These are phyloP conservation scores for Kokia cookei DNA, from an alignment of 441 rosid genomes.

Conservation along the genomic window DNA sequence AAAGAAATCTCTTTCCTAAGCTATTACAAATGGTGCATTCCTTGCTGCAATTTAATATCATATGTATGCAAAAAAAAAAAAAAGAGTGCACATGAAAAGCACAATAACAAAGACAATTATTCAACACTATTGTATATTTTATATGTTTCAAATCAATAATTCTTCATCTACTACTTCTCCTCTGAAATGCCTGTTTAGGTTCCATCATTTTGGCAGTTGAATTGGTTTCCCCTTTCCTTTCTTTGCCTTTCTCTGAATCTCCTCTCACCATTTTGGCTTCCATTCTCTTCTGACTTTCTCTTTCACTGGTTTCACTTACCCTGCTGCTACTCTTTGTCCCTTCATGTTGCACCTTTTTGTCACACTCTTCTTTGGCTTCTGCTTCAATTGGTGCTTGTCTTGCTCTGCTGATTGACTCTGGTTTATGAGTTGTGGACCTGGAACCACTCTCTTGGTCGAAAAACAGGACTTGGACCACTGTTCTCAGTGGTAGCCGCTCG, in stretches of 20 bases:
- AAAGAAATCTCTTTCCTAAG: background rate
- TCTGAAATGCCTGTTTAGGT: constrained; percentile 21
- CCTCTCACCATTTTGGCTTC: constrained; percentile 22
- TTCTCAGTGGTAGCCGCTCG: constrained; percentile 87
- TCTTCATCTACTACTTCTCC: constrained; percentile 31
- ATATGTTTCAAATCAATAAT: constrained; percentile 24
- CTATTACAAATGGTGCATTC: background rate
- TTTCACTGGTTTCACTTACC: constrained; percentile 33
- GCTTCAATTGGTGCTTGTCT: constrained; percentile 13
- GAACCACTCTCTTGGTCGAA: constrained; percentile 76
- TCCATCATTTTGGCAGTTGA: constrained; percentile 21
- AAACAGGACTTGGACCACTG: constrained; percentile 91
- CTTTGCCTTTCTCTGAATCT: constrained; percentile 29
- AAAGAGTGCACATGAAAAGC: background rate
- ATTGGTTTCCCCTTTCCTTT: constrained; percentile 26
- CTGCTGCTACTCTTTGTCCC: constrained; percentile 8
- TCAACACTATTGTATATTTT: constrained; percentile 28
- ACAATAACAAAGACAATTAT: background rate
- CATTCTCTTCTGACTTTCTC: constrained; percentile 8
- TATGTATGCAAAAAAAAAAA: background rate
- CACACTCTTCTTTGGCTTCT: constrained; percentile 10
- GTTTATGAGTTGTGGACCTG: constrained; percentile 26
- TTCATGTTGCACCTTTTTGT: constrained; percentile 30
- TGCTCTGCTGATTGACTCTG: constrained; percentile 25
- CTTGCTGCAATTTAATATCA: background rate